These are phyloP conservation scores for Schizosaccharomyces osmophilus DNA, from an alignment of 805 yeast species.

Conservation along the genomic window DNA sequence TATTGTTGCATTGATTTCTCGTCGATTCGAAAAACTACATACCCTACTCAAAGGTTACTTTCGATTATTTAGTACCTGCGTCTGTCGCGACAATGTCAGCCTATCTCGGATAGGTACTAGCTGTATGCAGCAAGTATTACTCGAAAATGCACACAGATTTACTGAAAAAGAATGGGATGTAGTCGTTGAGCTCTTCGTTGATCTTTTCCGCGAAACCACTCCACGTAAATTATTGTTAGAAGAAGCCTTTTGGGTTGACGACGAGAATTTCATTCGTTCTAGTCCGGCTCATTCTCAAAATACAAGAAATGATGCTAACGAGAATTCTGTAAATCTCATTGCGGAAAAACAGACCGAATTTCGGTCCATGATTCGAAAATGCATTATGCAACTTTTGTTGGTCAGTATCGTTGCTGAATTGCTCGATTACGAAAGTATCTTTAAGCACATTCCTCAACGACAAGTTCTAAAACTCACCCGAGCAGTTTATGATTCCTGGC, in stretches of 20 bases:
- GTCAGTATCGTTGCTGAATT: constrained; percentile 70
- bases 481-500: constrained; percentile 42
- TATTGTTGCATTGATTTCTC: constrained; percentile 59
- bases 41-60: constrained; percentile 57
- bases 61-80: constrained; percentile 57
- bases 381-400: constrained; percentile 71
- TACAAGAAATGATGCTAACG: neutral
- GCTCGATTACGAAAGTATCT: constrained; percentile 34
- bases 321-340: no score
- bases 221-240: constrained; percentile 48
- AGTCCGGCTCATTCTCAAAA: neutral
- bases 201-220: constrained; percentile 56
- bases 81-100: constrained; percentile 90
- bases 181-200: constrained; percentile 38
- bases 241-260: neutral
- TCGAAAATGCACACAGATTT: constrained; percentile 51
- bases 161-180: constrained; percentile 46
- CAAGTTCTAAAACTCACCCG: constrained; percentile 35
- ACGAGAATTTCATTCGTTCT: neutral
- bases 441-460: constrained; percentile 39
- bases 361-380: constrained; percentile 66
- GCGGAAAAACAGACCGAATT: constrained; percentile 25
- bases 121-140: constrained; percentile 55
- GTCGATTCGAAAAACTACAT: constrained; percentile 55
- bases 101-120: constrained; percentile 85